Evolutionary conservation across 495 filamentous ascomycete species (phyloP).

Genomic region (Tuber microsphaerosporum): DNA sequence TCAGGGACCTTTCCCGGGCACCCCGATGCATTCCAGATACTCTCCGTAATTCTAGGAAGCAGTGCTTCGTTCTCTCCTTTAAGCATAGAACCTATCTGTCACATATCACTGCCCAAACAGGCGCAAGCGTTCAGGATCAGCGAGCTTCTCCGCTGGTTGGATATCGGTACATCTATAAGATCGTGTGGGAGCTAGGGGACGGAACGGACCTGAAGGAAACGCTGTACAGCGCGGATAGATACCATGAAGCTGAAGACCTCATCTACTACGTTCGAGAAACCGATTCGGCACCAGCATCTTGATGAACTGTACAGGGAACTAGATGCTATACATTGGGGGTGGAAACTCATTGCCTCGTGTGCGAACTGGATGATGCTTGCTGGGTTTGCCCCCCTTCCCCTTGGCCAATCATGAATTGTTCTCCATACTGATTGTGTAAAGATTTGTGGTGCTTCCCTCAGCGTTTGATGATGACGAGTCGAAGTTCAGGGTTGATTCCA

Average conservation of each 20-base stretch:
- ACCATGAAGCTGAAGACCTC: conserved; percentile 24
- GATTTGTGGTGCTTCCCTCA: conserved; percentile 31
- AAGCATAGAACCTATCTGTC: not conserved
- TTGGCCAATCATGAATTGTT: not conserved
- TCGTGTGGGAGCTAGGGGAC: not conserved
- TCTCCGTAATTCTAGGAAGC: not conserved
- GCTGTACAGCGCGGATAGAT: not conserved
- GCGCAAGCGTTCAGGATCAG: not conserved
- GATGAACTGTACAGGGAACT: conserved; percentile 25
- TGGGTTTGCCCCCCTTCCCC: conserved; percentile 5
- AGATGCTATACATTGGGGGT: conserved; percentile 27
- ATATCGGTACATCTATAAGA: not conserved
- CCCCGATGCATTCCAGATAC: not conserved
- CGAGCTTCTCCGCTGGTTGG: not conserved
- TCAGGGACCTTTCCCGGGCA: not conserved
- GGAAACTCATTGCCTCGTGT: conserved; percentile 21
- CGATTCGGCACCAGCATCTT: conserved; percentile 15
- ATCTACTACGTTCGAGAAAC: conserved; percentile 12
- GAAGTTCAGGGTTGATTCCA: conserved; percentile 20
- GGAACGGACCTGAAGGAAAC: not conserved
- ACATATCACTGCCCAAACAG: not conserved
- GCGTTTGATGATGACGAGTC: conserved; percentile 27
- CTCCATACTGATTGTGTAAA: not conserved
- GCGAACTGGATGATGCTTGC: conserved; percentile 34
- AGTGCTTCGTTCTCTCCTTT: not conserved